Evolutionary conservation across 257 asterid species (phyloP), one percentile per base, ranked within the genome.

Genomic region (Solanum pimpinellifolium): DNA sequence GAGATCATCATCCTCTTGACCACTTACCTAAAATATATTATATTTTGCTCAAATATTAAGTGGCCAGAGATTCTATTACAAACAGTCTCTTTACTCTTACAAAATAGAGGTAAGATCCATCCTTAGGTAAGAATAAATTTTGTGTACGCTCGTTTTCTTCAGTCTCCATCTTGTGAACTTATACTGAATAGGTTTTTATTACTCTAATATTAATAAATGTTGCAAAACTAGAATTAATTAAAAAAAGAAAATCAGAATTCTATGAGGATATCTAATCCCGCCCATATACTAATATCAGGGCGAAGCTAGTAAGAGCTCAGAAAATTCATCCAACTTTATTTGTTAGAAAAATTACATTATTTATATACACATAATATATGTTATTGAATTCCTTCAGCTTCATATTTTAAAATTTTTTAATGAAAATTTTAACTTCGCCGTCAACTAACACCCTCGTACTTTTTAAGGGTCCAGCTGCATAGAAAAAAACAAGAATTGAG

Each of bases 1-100:
- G 47, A 86, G 73, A 56, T 60, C 89, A 83, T 68, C 74, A 76
- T 86, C 83, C 89, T 78, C 78, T 87, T 86, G 86, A 76, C 87
- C 46, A 66, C 65, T 66, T 37, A 72, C 21, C 12, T 33, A 46
- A 39, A 86, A 42, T 16, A 42, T 16, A 66, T 49, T n/a, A n/a
- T 9, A 76, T 42, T 23, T 25, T 77, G 59, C 21, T 70, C 25
- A 31, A 70, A 16, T 31, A 31, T 15, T 70, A 27, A 13, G 5
- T 0, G 2, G 35, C 1, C 5, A 5, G 1, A 27, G 0, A 20
- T 15, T 66, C 11, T 68, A 68, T 14, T 2, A 2, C 4, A 27
- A 27, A 27, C 6, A 13, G 1, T 27, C 1, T 11, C 1, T 66
- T 7, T 27, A 66, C 1, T 27, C 9, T 12, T 66, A 66, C 0